phyloP scores from a whole-genome alignment of 2,329 filamentous ascomycete species.

The Fusarium incarnatum region DNA sequence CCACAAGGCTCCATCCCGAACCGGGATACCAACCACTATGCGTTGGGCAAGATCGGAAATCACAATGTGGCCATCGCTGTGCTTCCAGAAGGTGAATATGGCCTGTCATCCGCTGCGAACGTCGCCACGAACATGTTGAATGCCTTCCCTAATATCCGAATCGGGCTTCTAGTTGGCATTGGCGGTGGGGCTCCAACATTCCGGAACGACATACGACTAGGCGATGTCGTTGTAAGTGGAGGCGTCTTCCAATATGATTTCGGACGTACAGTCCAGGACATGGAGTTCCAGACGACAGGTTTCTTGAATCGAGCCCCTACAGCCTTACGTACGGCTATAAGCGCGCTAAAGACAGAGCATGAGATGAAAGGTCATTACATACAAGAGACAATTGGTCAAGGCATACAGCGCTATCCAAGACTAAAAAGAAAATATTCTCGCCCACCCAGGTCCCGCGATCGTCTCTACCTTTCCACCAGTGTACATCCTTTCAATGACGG shows the following conservation, averaged over 20 bases:
- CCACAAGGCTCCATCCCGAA: constrained; percentile 31
- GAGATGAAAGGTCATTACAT: neutral
- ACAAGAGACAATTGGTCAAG: neutral
- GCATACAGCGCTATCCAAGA: neutral
- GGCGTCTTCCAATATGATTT: constrained; percentile 47
- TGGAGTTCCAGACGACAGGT: constrained; percentile 23
- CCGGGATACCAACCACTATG: constrained; percentile 49
- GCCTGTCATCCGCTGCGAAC: constrained; percentile 41
- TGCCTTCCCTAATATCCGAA: constrained; percentile 47
- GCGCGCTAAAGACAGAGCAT: neutral
- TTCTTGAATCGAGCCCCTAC: constrained; percentile 32
- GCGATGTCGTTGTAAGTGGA: constrained; percentile 44
- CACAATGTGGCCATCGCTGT: constrained; percentile 53
- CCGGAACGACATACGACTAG: constrained; percentile 50
- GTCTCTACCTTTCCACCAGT: neutral
- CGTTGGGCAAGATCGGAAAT: constrained; percentile 47
- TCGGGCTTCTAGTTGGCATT: constrained; percentile 52
- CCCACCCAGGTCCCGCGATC: neutral
- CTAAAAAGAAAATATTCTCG: constrained; percentile 1
- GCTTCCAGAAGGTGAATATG: constrained; percentile 46
- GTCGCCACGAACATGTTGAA: constrained; percentile 47
- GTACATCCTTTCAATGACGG: neutral
- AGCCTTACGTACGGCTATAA: constrained; percentile 2
- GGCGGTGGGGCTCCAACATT: constrained; percentile 53
- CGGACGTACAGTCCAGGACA: constrained; percentile 38